phyloP scores from a whole-genome alignment of 257 asterid species.

The Rehmannia glutinosa region DNA sequence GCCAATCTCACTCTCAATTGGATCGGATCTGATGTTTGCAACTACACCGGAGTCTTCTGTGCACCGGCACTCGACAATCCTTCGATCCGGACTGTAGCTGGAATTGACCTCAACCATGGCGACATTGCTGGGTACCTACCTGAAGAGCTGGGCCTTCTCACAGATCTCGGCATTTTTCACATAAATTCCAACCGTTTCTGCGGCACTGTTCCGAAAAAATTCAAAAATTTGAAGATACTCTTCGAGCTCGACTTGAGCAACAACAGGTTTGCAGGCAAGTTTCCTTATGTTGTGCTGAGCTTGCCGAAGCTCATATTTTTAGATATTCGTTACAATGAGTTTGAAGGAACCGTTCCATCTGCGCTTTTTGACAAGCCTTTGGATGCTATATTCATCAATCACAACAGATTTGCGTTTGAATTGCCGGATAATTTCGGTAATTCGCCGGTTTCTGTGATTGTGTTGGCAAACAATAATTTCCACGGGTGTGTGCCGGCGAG shows the following conservation, averaged over 20 bases:
- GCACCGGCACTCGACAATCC: slow-evolving; percentile 64
- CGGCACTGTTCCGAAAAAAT: slow-evolving; percentile 58
- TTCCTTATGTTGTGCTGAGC: slow-evolving; percentile 73
- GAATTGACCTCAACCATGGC: slow-evolving; percentile 82
- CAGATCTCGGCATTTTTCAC: slow-evolving; percentile 83
- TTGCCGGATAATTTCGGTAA: slow-evolving; percentile 85
- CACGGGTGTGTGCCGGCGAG: slow-evolving; percentile 88
- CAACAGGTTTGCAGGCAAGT: slow-evolving; percentile 76
- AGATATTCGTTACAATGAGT: slow-evolving; percentile 75
- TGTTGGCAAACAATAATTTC: slow-evolving; percentile 64
- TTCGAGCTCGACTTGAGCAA: slow-evolving; percentile 84
- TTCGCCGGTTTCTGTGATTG: slow-evolving; percentile 88
- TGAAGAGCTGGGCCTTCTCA: slow-evolving; percentile 70
- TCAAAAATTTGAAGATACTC: slow-evolving; percentile 45
- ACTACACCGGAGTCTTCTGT: slow-evolving; percentile 67
- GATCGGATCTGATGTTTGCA: slow-evolving; percentile 76
- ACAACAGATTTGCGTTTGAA: slow-evolving; percentile 70
- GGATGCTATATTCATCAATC: slow-evolving; percentile 82
- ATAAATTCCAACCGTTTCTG: slow-evolving; percentile 81
- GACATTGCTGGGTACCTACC: slow-evolving; percentile 92
- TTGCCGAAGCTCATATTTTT: slow-evolving; percentile 54
- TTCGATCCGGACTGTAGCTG: slow-evolving; percentile 58
- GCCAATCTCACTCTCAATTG: slow-evolving; percentile 50
- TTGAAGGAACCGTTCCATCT: slow-evolving; percentile 77
- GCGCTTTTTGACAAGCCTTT: slow-evolving; percentile 66